phyloP scores from a whole-genome alignment of 768 basidiomycete genomes.

The Calocera viscosa region DNA sequence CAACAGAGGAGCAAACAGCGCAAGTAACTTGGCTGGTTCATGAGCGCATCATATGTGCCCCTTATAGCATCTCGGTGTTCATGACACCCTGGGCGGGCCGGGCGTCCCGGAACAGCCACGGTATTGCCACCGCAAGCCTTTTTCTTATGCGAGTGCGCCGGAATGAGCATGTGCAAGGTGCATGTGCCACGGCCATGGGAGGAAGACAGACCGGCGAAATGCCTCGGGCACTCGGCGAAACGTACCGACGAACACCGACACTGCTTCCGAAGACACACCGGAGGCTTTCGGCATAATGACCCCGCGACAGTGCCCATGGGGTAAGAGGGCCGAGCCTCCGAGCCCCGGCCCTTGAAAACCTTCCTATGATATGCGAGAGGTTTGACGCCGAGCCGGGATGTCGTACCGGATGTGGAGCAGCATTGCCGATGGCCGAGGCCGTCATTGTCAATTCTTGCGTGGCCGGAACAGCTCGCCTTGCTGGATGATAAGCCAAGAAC shows the following conservation, averaged over 20 bases:
- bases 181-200: too few species aligned
- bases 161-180: too few species aligned
- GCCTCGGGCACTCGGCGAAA: background rate
- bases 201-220: background rate
- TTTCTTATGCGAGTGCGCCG: background rate
- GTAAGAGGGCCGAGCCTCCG: background rate
- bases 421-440: too few species aligned
- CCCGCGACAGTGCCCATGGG: background rate
- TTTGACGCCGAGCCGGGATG: too few species aligned
- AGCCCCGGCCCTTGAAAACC: too few species aligned
- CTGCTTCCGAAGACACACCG: background rate
- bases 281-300: background rate
- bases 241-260: background rate
- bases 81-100: background rate
- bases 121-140: background rate
- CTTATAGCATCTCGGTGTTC: background rate
- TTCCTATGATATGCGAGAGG: too few species aligned
- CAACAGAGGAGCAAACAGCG: background rate
- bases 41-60: background rate
- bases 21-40: background rate
- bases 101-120: slow-evolving; percentile 3
- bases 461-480: too few species aligned
- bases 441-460: too few species aligned
- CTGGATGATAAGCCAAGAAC: too few species aligned
- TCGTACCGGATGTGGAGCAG: too few species aligned